Base-by-base conservation (phyloP, 148 eudicot genomes). In the Camellia lanceoleosa region DNA sequence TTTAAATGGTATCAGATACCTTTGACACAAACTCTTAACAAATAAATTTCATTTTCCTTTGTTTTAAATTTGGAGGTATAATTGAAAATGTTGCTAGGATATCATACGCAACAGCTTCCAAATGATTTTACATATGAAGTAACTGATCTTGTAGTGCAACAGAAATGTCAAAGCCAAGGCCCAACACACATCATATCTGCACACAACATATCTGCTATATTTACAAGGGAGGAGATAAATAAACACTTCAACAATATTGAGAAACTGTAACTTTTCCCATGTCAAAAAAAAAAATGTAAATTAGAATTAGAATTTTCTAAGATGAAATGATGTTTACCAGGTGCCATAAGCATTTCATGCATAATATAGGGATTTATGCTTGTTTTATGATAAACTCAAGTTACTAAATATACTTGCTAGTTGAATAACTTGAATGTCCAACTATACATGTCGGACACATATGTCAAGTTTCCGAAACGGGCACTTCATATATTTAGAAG, bases 1-100 rank as follows among this genome's bases (percentile, higher is more conserved):
- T 75, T 46, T 49, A 46, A 60, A 77, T 12, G 68, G 54, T 69
- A 19, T 76, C 14, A 76, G 54, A 75, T 20, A 49, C 54, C 46
- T 20, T 63, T 62, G 58, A 62, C 9, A 49, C 56, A 63, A n/a
- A 7, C 54, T 3, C 65, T 18, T 3, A 18, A 3, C 51, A 72
- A 47, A 30, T 30, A 1, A 19, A 49, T 10, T 19, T 47, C 10
- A 52, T 14, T 20, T 52, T 44, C 52, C 51, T 72, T n/a, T 19
- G 56, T 5, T 20, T 49, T 49, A 7, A 20, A 51, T 72, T 20
- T 23, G 38, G 14, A 55, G 30, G 23, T 9, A 12, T 3, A 70
- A 18, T 7, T 14, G 20, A 44, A 44, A 18, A 70, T 51, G 73
- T 47, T 56, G 38, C 12, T 5, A 72, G 14, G 60, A 20, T 11